These are phyloP conservation scores for Clonostachys sp. DNA, from an alignment of 2,329 filamentous ascomycete species.

Conservation along the genomic window DNA sequence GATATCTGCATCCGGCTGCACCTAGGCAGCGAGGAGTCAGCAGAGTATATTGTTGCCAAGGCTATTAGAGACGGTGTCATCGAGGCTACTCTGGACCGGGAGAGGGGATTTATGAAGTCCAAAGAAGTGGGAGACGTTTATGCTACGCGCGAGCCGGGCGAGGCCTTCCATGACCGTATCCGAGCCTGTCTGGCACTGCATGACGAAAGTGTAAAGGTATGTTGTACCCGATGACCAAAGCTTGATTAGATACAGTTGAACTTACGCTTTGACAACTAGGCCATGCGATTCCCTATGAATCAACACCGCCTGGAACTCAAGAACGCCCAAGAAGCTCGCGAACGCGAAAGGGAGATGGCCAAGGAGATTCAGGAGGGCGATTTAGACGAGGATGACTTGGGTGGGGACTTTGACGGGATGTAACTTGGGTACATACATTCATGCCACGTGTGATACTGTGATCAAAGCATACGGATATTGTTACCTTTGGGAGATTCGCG, in stretches of 20 bases:
- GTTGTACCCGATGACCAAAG: conserved; percentile 7
- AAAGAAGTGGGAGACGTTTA: conserved; percentile 96
- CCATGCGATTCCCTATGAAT: conserved; percentile 99
- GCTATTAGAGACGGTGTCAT: conserved; percentile 97
- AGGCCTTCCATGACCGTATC: conserved; percentile 97
- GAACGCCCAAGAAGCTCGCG: conserved; percentile 96
- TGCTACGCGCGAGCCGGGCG: conserved; percentile 88
- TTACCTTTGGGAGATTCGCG: too few species aligned
- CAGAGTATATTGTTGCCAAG: conserved; percentile 98
- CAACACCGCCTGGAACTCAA: conserved; percentile 95
- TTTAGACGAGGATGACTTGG: conserved; percentile 92
- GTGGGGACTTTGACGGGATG: conserved; percentile 94
- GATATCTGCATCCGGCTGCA: conserved; percentile 96
- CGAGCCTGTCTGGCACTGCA: conserved; percentile 85
- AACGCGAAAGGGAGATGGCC: conserved; percentile 92
- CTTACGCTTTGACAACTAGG: conserved; percentile 41
- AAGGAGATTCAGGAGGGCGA: conserved; percentile 99
- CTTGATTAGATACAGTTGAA: conserved; percentile 10
- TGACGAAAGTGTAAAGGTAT: conserved; percentile 96
- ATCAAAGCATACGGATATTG: too few species aligned
- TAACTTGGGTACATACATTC: conserved; percentile 37
- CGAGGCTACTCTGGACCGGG: conserved; percentile 88
- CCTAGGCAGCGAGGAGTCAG: conserved; percentile 91
- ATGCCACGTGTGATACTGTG: too few species aligned
- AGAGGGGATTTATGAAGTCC: conserved; percentile 97